Conservation (phyloP, 2,329 filamentous ascomycete genomes). For the Cordyceps farinosa region DNA sequence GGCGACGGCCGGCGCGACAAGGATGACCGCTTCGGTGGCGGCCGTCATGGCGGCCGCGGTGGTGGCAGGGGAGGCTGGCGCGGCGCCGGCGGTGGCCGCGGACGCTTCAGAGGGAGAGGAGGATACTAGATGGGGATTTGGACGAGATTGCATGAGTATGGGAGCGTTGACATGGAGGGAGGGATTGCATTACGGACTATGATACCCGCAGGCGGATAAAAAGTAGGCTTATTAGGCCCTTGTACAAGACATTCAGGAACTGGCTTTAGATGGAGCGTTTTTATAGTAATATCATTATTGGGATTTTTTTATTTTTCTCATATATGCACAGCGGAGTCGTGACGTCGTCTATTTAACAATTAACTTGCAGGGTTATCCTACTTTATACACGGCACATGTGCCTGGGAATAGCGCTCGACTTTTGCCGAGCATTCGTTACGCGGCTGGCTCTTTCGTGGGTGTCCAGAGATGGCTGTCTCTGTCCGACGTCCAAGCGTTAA, state of each 20-base stretch:
- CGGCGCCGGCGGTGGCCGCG: conserved; percentile 29
- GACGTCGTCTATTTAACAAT: conserved; percentile 30
- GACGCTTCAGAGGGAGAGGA: conserved; percentile 34
- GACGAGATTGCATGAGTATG: conserved; percentile 1
- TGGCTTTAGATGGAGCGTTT: not conserved
- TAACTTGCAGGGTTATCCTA: conserved; percentile 24
- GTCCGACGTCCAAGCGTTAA: conserved; percentile 41
- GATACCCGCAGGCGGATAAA: conserved; percentile 11
- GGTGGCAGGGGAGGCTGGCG: conserved; percentile 39
- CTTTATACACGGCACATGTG: conserved; percentile 16
- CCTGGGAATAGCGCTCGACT: not conserved
- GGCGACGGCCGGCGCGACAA: conserved; percentile 25
- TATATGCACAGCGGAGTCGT: conserved; percentile 28
- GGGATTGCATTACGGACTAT: not conserved
- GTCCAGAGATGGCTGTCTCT: conserved; percentile 46
- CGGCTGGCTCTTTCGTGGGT: conserved; percentile 21
- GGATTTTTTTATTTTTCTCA: conserved; percentile 7
- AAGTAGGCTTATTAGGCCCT: not conserved
- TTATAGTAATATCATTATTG: conserved; percentile 3
- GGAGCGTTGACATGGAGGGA: not conserved
- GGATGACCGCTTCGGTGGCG: conserved; percentile 25
- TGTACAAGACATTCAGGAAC: not conserved
- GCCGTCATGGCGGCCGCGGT: conserved; percentile 29
- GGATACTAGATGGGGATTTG: conserved; percentile 23
- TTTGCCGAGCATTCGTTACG: not conserved